phyloP scores from a whole-genome alignment of 306 rosid species.

The Cucumis sativus region DNA sequence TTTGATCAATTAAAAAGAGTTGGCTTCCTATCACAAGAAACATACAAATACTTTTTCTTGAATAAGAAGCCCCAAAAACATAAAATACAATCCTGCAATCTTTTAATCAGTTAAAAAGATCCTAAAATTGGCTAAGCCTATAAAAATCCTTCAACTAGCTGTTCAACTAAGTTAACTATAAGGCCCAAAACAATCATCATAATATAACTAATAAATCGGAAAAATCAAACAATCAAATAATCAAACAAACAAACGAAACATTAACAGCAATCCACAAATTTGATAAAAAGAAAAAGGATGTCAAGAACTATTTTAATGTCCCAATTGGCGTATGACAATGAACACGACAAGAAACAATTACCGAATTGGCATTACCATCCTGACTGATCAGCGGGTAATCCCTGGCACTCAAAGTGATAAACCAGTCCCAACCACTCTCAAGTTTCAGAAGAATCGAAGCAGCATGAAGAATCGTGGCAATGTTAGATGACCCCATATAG shows the following conservation, averaged over 20 bases:
- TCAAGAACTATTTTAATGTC: background rate
- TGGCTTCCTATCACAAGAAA: background rate
- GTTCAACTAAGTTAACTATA: background rate
- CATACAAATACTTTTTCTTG: background rate
- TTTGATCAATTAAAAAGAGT: background rate
- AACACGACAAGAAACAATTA: background rate
- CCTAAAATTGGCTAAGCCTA: background rate
- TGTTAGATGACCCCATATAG: conserved; percentile 68
- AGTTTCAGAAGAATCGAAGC: conserved; percentile 70
- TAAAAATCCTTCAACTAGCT: background rate
- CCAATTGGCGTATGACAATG: background rate
- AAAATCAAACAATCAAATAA: background rate
- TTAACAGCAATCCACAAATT: background rate
- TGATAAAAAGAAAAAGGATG: background rate
- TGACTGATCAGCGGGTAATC: conserved; percentile 89
- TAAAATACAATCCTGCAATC: background rate
- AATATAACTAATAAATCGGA: background rate
- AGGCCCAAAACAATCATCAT: background rate
- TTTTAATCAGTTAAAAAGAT: background rate
- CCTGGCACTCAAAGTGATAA: conserved; percentile 61
- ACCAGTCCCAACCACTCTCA: conserved; percentile 88
- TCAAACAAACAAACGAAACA: background rate
- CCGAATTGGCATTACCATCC: conserved; percentile 72
- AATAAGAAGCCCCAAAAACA: no score
- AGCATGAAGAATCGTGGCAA: conserved; percentile 63